These are phyloP conservation scores for Pugionium dolabratum DNA, from an alignment of 345 rosid genomes.

Conservation along the genomic window DNA sequence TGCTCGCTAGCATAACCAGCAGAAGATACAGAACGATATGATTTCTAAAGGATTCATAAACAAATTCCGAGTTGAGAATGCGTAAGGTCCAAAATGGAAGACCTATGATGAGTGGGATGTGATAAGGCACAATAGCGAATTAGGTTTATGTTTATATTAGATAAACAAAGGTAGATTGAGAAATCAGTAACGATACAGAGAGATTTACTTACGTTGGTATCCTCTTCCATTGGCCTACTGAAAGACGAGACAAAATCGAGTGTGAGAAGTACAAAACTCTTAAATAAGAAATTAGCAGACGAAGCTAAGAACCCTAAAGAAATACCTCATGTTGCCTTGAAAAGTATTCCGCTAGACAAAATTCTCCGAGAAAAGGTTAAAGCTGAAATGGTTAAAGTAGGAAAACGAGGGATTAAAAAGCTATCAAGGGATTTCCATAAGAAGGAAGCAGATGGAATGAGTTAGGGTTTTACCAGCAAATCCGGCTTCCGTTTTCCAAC, in stretches of 20 bases:
- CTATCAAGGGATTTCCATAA: not conserved
- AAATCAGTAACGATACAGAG: slow-evolving; percentile 14
- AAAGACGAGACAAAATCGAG: slow-evolving; percentile 5
- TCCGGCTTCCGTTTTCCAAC: slow-evolving; percentile 27
- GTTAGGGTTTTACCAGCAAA: slow-evolving; percentile 41
- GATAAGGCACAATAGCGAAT: not conserved
- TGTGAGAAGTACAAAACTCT: not conserved
- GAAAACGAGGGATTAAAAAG: not conserved
- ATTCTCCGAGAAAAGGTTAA: slow-evolving; percentile 27
- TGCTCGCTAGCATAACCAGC: slow-evolving; percentile 2
- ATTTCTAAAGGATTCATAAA: not conserved
- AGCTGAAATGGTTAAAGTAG: slow-evolving; percentile 1
- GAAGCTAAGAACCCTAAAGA: slow-evolving; percentile 20
- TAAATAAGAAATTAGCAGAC: not conserved
- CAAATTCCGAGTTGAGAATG: not conserved
- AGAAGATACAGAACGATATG: slow-evolving; percentile 8
- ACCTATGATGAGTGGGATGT: not conserved
- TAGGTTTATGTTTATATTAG: not conserved
- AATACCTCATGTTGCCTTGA: slow-evolving; percentile 48
- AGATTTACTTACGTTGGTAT: slow-evolving; percentile 46
- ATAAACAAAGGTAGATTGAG: slow-evolving; percentile 8
- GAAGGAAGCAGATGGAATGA: slow-evolving; percentile 27
- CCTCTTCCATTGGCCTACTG: slow-evolving; percentile 84
- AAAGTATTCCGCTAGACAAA: slow-evolving; percentile 23
- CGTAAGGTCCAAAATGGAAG: not conserved